Evolutionary conservation across 2,329 filamentous ascomycete species (phyloP), one percentile per base, ranked within the genome.

Genomic region (Neoarthrinium moseri): DNA sequence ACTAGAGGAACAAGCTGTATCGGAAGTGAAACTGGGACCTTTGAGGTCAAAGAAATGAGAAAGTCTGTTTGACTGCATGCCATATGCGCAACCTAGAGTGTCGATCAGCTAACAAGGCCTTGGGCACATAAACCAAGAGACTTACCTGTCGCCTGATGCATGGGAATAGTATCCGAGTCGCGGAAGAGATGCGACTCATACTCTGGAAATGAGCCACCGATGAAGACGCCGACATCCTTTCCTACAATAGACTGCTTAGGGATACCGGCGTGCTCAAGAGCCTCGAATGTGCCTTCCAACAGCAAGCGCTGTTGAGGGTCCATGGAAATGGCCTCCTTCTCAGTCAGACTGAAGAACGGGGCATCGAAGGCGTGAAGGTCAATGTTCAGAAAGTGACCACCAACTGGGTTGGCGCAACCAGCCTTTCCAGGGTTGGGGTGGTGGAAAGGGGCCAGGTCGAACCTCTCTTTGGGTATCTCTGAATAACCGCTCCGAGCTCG

Each of bases 1-100:
- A 48, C 71, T 71, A 1, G 74, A 75, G 1, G 75, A 78, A 51
- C 75, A 80, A 5, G 74, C 76, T 1, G 75, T 78, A 47, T 79
- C 73, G 4, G 73, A 63, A 0, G 75, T 74, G 46, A 78, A 72
- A 43, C 72, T 77, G 1, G 77, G 75, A 0, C 78, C 78, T 29
- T 69, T 64, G 27, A 81, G 64, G 51, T 81, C 73, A 50, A 79
- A 80, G 60, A 73, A 77, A 51, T 80, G 75, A 2, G 75, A 78
- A 17, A 81, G 65, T 36, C 77, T 66, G 49, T 80, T 80, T 0
- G 76, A 74, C 48, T 78, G 68, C 59, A 81, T 76, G 8, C 74
- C 72, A 53, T 73, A 70, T 33, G 73, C 73, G 48, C 68, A 71
- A 29, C 69, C 69, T 72, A 43, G n/a, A 17, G 39, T 40, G 40